Conservation (phyloP, 495 filamentous ascomycete genomes). For the Neurospora sp. region DNA sequence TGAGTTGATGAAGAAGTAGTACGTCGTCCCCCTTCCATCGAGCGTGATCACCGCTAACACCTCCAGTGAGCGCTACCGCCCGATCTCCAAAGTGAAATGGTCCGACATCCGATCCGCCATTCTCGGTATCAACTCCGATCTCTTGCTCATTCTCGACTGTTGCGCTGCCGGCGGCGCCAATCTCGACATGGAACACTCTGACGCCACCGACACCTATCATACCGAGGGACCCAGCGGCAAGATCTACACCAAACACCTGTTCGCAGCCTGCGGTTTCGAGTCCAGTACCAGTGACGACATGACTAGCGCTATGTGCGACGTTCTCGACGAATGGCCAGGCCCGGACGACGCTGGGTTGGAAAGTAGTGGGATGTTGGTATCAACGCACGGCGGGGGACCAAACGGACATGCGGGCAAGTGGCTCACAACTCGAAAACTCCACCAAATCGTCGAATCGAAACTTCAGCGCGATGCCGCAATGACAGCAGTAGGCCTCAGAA, state of each 20-base stretch:
- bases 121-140: conserved; percentile 18
- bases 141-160: conserved; percentile 27
- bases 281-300: conserved; percentile 26
- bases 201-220: conserved; percentile 1
- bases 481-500: conserved; percentile 2
- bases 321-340: conserved; percentile 14
- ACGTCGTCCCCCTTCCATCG: conserved; percentile 1
- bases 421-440: conserved; percentile 23
- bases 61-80: conserved; percentile 23
- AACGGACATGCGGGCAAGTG: background rate
- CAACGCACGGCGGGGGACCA: background rate
- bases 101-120: conserved; percentile 15
- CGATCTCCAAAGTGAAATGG: conserved; percentile 20
- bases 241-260: conserved; percentile 24
- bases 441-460: conserved; percentile 24
- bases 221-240: conserved; percentile 1
- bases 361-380: background rate
- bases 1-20: conserved; percentile 25
- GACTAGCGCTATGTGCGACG: conserved; percentile 23
- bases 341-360: background rate
- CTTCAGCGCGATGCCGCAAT: conserved; percentile 14
- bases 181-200: conserved; percentile 2
- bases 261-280: conserved; percentile 27
- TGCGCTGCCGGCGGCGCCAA: conserved; percentile 25
- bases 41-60: background rate